Percentiles rank a stretch among this genome's conserved stretches.
Evolutionary conservation across 352 stramenopile genomes (phyloP).

Genomic region (Globisporangium yorkense): DNA sequence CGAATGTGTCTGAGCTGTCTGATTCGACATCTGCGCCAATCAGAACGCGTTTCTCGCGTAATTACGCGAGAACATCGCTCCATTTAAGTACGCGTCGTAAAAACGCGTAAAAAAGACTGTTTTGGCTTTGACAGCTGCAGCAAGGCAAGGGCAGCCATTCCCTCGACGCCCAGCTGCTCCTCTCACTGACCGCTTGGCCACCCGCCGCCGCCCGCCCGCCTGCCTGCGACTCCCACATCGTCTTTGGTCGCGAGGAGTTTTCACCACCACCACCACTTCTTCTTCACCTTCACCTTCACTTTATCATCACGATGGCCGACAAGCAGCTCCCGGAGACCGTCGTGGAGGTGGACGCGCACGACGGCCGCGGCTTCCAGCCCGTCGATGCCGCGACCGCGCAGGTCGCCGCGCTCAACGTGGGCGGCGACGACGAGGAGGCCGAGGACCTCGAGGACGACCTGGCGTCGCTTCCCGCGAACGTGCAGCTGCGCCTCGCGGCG

Average conservation of each 20-base stretch:
- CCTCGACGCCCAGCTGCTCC: background rate
- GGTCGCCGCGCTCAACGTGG: slow-evolving; percentile 27
- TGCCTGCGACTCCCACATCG: slow-evolving; percentile 4
- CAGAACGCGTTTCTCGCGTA: background rate
- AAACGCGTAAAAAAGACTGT: no score
- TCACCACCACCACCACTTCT: background rate
- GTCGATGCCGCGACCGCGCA: slow-evolving; percentile 35
- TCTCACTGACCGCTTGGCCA: no score
- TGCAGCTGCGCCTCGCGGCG: slow-evolving; percentile 62
- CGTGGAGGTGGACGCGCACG: slow-evolving; percentile 56
- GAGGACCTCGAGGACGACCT: slow-evolving; percentile 53
- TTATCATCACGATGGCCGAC: slow-evolving; percentile 25
- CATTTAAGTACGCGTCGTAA: background rate
- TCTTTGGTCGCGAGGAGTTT: slow-evolving; percentile 3
- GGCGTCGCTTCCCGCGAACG: slow-evolving; percentile 58
- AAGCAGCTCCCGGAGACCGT: slow-evolving; percentile 37
- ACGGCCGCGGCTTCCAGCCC: slow-evolving; percentile 59
- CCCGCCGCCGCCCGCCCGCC: no score
- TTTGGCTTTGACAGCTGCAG: no score
- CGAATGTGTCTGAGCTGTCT: background rate
- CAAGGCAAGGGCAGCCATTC: background rate
- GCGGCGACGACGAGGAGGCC: slow-evolving; percentile 12
- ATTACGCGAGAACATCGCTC: background rate
- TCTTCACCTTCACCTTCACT: background rate
- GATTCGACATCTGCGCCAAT: background rate